phyloP scores from a whole-genome alignment of 305 asterid species.

The Stenogyne calaminthoides region DNA sequence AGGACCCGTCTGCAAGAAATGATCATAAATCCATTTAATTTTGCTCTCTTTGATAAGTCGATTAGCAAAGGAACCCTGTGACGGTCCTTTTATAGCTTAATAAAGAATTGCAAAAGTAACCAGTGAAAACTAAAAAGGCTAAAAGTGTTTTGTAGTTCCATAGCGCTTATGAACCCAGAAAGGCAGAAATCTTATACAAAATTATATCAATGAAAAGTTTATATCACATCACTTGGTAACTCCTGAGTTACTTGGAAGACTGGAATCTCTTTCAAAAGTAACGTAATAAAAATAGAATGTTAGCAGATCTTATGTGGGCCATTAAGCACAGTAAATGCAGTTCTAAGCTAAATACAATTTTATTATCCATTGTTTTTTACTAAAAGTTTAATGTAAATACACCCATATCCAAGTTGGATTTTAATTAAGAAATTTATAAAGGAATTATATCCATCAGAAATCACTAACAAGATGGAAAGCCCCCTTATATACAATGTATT shows the following conservation, averaged over 20 bases:
- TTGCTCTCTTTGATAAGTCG: slow-evolving; percentile 24
- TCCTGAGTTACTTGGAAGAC: slow-evolving; percentile 20
- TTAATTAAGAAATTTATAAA: slow-evolving; percentile 3
- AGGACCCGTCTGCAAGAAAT: slow-evolving; percentile 82
- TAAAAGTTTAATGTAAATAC: slow-evolving; percentile 9
- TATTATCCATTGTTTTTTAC: not conserved
- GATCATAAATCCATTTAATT: slow-evolving; percentile 20
- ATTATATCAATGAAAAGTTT: not conserved
- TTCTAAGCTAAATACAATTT: slow-evolving; percentile 12
- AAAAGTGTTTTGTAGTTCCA: slow-evolving; percentile 4
- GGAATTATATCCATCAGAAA: slow-evolving; percentile 12
- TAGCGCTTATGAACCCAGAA: not conserved
- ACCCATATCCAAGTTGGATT: not conserved
- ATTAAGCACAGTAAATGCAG: slow-evolving; percentile 15
- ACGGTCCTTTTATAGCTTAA: not conserved
- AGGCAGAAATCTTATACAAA: slow-evolving; percentile 1
- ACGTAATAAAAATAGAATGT: not conserved
- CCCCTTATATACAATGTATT: slow-evolving; percentile 20
- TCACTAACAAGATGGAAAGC: slow-evolving; percentile 21
- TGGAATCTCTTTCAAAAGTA: slow-evolving; percentile 16
- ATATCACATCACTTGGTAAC: slow-evolving; percentile 16
- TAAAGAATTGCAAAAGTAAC: slow-evolving; percentile 5
- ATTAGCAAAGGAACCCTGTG: slow-evolving; percentile 24
- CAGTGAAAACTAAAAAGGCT: slow-evolving; percentile 13
- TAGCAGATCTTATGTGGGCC: slow-evolving; percentile 6